A percentile compares a stretch with the other conserved stretches of the same genome.
phyloP scores from a whole-genome alignment of 148 eudicot species.

The Polygonum aviculare region DNA sequence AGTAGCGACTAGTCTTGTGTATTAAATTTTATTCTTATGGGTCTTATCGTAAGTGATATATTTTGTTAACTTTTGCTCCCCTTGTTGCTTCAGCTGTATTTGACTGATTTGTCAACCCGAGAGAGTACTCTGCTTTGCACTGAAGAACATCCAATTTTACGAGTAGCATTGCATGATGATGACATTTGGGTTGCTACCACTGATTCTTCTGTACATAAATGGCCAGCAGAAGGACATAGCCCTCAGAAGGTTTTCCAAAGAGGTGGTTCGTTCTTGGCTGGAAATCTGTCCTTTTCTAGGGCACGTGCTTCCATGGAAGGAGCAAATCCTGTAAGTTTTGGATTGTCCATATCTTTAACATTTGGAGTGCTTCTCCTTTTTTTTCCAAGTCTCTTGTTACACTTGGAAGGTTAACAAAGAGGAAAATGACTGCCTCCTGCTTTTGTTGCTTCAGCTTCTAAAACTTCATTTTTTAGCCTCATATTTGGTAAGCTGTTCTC shows the following conservation, averaged over 20 bases:
- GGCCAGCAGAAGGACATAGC: slow-evolving; percentile 78
- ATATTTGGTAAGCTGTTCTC: slow-evolving; percentile 1
- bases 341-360: background rate
- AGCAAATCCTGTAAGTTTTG: slow-evolving; percentile 65
- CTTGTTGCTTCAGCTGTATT: slow-evolving; percentile 51
- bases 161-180: slow-evolving; percentile 76
- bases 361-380: background rate
- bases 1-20: slow-evolving; percentile 21
- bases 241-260: slow-evolving; percentile 76
- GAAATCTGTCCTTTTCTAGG: slow-evolving; percentile 94
- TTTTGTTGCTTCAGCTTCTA: background rate
- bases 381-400: background rate
- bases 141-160: slow-evolving; percentile 74
- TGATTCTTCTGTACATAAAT: slow-evolving; percentile 83
- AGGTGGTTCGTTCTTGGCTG: slow-evolving; percentile 96
- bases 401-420: background rate
- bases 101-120: slow-evolving; percentile 87
- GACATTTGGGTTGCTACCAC: slow-evolving; percentile 89
- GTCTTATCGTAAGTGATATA: background rate
- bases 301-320: slow-evolving; percentile 98
- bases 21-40: background rate
- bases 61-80: slow-evolving; percentile 7
- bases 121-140: slow-evolving; percentile 87
- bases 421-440: background rate
- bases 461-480: background rate